These are phyloP conservation scores for Noccaea caerulescens DNA, from an alignment of 345 rosid genomes.

Conservation along the genomic window DNA sequence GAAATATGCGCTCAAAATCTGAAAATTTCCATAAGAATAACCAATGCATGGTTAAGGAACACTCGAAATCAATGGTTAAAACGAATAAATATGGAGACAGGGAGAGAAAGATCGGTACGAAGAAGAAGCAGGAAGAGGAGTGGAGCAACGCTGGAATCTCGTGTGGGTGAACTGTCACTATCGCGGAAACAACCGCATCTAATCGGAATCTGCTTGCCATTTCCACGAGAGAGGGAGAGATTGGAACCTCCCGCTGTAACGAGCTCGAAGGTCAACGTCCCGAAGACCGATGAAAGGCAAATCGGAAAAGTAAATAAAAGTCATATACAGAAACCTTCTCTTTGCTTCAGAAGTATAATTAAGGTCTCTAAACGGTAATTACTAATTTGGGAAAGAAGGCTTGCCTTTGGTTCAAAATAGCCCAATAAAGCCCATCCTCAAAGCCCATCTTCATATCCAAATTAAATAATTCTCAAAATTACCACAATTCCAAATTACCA, in stretches of 20 bases:
- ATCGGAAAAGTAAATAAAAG: slow-evolving; percentile 21
- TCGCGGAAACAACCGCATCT: slow-evolving; percentile 56
- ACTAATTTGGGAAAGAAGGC: background rate
- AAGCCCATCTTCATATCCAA: slow-evolving; percentile 11
- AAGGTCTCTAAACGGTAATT: background rate
- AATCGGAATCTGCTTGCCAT: slow-evolving; percentile 51
- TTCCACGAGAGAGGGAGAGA: background rate
- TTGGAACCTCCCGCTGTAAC: slow-evolving; percentile 6
- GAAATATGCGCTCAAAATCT: slow-evolving; percentile 92
- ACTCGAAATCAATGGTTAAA: slow-evolving; percentile 1
- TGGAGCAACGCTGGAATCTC: slow-evolving; percentile 75
- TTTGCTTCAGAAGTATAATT: background rate
- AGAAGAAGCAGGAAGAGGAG: slow-evolving; percentile 88
- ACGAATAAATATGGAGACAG: background rate
- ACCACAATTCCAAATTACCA: too few species aligned
- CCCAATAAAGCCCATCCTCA: slow-evolving; percentile 28
- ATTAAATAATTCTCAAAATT: too few species aligned
- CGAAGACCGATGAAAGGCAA: slow-evolving; percentile 27
- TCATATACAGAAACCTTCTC: background rate
- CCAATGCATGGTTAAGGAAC: background rate
- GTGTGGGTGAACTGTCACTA: slow-evolving; percentile 80
- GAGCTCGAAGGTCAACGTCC: slow-evolving; percentile 33
- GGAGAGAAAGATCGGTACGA: slow-evolving; percentile 51
- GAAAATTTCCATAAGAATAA: background rate
- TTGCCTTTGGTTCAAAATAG: background rate